Conservation (phyloP, 371 early-diverging fungal genomes). For the Phascolomyces articulosus region DNA sequence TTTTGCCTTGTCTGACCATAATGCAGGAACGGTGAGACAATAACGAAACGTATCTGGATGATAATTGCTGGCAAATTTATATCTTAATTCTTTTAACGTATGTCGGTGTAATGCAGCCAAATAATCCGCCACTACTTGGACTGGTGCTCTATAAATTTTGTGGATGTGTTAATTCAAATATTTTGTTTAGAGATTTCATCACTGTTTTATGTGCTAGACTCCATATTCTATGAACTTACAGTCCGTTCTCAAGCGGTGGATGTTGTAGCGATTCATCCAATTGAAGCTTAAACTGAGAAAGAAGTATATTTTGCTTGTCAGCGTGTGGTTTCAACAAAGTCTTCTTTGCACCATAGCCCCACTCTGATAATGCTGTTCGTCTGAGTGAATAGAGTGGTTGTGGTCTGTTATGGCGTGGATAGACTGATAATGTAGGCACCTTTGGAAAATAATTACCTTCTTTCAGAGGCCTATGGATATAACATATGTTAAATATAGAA, state of each 20-base stretch:
- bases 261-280: conserved; percentile 48
- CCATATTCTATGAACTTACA: too few species aligned
- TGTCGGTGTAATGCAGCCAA: too few species aligned
- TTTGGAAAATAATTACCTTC: conserved; percentile 55
- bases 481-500: too few species aligned
- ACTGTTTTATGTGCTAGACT: too few species aligned
- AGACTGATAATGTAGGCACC: conserved; percentile 49
- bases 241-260: conserved; percentile 37
- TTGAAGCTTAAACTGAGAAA: conserved; percentile 58
- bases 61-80: too few species aligned
- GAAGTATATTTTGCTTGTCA: conserved; percentile 51
- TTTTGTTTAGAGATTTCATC: too few species aligned
- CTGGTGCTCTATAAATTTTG: too few species aligned
- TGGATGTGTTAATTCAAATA: too few species aligned
- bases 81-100: too few species aligned
- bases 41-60: conserved; percentile 33
- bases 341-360: conserved; percentile 59
- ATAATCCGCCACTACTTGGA: too few species aligned
- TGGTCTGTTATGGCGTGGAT: conserved; percentile 21
- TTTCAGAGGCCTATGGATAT: conserved; percentile 49
- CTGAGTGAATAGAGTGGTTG: background rate
- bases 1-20: conserved; percentile 59
- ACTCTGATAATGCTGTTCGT: conserved; percentile 35
- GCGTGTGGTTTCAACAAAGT: conserved; percentile 50
- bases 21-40: too few species aligned